Percentiles rank a stretch among this genome's conserved stretches.
Conservation (phyloP, 164 flowering plant species). For the Hamamelis virginiana region DNA sequence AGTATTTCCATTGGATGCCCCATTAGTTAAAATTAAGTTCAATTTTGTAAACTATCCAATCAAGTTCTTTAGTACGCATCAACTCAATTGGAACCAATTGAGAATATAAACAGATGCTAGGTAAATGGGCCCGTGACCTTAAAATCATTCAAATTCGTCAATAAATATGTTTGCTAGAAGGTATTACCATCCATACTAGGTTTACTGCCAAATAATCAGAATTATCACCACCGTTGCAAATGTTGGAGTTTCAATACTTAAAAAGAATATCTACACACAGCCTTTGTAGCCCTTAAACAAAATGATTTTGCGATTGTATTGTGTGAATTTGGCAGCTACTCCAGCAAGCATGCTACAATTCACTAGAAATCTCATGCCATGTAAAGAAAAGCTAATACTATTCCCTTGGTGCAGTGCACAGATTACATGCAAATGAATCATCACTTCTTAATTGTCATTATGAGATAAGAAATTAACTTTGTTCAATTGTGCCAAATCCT, state of each 20-base stretch:
- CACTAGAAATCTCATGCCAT: background rate
- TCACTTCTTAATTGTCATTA: no score
- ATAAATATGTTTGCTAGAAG: no score
- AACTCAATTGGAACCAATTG: background rate
- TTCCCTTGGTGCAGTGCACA: background rate
- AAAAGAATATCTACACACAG: background rate
- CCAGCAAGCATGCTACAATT: background rate
- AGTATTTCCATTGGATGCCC: no score
- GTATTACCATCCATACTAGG: background rate
- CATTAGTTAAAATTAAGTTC: no score
- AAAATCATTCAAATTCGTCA: no score
- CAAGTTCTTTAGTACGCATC: no score
- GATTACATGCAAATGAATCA: background rate
- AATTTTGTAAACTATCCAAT: no score
- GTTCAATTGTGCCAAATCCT: no score
- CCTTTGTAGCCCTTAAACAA: background rate
- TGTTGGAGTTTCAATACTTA: background rate
- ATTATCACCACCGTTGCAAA: background rate
- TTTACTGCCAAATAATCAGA: background rate
- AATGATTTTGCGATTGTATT: background rate
- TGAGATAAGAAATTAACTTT: no score
- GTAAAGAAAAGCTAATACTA: background rate
- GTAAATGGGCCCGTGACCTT: background rate
- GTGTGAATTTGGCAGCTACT: background rate
- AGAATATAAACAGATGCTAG: background rate